phyloP scores from a whole-genome alignment of 805 yeast genomes.

The Cyberlindnera bimundalis region DNA sequence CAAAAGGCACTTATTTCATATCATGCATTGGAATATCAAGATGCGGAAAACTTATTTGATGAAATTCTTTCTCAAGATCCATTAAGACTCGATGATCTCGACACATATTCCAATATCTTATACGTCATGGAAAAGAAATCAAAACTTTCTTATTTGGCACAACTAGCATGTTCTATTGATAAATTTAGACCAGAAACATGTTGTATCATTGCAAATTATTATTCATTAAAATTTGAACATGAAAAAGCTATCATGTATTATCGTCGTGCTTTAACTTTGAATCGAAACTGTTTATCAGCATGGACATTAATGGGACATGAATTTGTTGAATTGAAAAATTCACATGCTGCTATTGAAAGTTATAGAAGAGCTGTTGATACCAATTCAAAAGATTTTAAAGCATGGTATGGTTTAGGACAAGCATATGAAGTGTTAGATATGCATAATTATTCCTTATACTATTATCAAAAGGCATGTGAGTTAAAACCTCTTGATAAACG shows the following conservation, averaged over 20 bases:
- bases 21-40: conserved; percentile 79
- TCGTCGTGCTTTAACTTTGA: conserved; percentile 79
- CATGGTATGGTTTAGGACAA: conserved; percentile 98
- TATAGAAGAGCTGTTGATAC: conserved; percentile 92
- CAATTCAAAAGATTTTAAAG: conserved; percentile 83
- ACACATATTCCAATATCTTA: conserved; percentile 88
- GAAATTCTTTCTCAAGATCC: conserved; percentile 73
- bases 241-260: conserved; percentile 93
- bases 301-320: conserved; percentile 99
- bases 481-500: conserved; percentile 85
- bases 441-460: conserved; percentile 88
- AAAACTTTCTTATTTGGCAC: conserved; percentile 83
- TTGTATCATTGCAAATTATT: conserved; percentile 90
- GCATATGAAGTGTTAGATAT: conserved; percentile 96
- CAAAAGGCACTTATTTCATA: conserved; percentile 82
- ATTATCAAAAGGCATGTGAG: conserved; percentile 87
- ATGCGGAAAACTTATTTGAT: conserved; percentile 79
- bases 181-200: conserved; percentile 91
- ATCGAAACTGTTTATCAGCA: conserved; percentile 78
- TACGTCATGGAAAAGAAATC: conserved; percentile 90
- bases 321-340: conserved; percentile 90
- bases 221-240: conserved; percentile 87
- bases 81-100: conserved; percentile 83
- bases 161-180: conserved; percentile 76
- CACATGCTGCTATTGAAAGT: conserved; percentile 96